phyloP scores from a whole-genome alignment of 176 grass and related monocot species.

The Puya raimondii region DNA sequence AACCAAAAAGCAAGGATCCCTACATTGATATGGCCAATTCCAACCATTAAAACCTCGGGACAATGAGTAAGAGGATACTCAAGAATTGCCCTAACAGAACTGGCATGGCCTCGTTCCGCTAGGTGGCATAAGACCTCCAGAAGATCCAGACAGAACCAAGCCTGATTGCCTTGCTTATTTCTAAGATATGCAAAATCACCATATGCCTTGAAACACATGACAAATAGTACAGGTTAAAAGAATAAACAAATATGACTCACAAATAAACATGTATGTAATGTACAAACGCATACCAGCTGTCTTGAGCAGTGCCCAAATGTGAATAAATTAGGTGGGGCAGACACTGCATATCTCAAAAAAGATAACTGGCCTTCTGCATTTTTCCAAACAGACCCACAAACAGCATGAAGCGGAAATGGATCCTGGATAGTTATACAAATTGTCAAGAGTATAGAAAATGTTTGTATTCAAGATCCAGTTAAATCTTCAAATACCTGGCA shows the following conservation, averaged over 20 bases:
- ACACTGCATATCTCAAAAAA: slow-evolving; percentile 75
- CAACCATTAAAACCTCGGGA: slow-evolving; percentile 69
- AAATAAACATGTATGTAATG: not conserved
- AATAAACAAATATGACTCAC: not conserved
- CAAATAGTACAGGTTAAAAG: slow-evolving; percentile 13
- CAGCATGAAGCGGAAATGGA: slow-evolving; percentile 79
- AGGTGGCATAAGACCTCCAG: slow-evolving; percentile 73
- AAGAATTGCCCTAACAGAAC: slow-evolving; percentile 47
- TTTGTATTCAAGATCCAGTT: not conserved
- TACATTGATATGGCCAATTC: slow-evolving; percentile 75
- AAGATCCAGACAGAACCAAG: slow-evolving; percentile 89
- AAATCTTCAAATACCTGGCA: slow-evolving; percentile 51
- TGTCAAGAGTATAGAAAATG: slow-evolving; percentile 20
- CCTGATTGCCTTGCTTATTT: slow-evolving; percentile 45
- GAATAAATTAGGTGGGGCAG: slow-evolving; percentile 51
- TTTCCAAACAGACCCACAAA: slow-evolving; percentile 86
- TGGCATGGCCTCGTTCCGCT: slow-evolving; percentile 71
- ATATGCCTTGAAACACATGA: slow-evolving; percentile 43
- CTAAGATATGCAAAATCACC: slow-evolving; percentile 46
- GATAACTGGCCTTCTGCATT: slow-evolving; percentile 92
- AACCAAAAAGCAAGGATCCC: slow-evolving; percentile 2
- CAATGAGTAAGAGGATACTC: slow-evolving; percentile 58
- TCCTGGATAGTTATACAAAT: slow-evolving; percentile 42
- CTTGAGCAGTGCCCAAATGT: slow-evolving; percentile 63
- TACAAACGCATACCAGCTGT: slow-evolving; percentile 33